These are phyloP conservation scores for Colletotrichum sp. DNA, from an alignment of 2,329 filamentous ascomycete species.

Conservation along the genomic window DNA sequence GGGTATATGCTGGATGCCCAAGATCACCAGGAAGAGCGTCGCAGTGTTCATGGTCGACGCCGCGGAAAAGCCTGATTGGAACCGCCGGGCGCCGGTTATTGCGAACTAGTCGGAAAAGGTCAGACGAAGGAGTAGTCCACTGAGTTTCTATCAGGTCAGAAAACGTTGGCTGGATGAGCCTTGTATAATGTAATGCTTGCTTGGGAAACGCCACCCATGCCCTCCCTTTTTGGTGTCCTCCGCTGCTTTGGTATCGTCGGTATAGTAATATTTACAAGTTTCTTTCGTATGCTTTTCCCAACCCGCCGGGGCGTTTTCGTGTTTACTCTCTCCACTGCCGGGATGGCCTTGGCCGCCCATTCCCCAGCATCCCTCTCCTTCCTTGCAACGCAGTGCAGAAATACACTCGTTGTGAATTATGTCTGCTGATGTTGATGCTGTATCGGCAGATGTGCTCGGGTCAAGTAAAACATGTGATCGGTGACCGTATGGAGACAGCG, in stretches of 20 bases:
- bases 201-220: constrained; percentile 9
- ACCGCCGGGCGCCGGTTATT: constrained; percentile 50
- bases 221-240: constrained; percentile 1
- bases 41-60: constrained; percentile 51
- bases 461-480: not conserved
- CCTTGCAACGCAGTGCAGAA: not conserved
- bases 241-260: constrained; percentile 17
- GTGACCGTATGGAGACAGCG: not conserved
- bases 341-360: not conserved
- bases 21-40: constrained; percentile 41
- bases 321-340: not conserved
- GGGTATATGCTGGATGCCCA: constrained; percentile 44
- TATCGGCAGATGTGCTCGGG: not conserved
- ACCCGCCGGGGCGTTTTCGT: not conserved
- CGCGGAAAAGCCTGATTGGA: constrained; percentile 44
- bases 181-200: constrained; percentile 10
- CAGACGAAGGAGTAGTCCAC: not conserved
- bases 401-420: not conserved
- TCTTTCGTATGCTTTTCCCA: not conserved
- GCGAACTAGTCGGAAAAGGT: constrained; percentile 40
- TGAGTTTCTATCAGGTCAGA: not conserved
- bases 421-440: not conserved
- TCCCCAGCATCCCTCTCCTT: not conserved
- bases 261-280: constrained; percentile 13
- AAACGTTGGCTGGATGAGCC: not conserved